Evolutionary conservation across 2,329 filamentous ascomycete genomes (phyloP), one percentile per base, ranked within the genome.

Genomic region (Penicillium oxalicum): DNA sequence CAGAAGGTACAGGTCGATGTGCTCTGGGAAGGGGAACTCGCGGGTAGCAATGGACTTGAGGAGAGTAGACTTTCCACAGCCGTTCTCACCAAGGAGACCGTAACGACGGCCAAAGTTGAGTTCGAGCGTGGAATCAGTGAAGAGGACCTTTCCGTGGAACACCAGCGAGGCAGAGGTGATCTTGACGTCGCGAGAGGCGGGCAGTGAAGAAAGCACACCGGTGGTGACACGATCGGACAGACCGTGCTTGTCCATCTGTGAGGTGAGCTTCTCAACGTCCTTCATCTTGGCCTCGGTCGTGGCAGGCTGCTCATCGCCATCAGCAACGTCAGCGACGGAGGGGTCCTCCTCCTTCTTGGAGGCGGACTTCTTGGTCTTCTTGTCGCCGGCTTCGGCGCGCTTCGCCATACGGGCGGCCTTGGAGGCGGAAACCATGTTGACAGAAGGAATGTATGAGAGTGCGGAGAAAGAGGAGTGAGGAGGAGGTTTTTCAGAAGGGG

Each of bases 141-240:
- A 88, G 53, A 98, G 84, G 60, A 97, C 93, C 62, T 87, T 89
- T 64, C 94, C 93, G 80, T 98, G 94, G 83, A 98, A 98, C 56
- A 96, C 91, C 61, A 98, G 78, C 56, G 87, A 95, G 64, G 84
- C 82, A 48, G 90, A 95, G 58, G 86, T 95, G 70, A 98, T 93
- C 80, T 98, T 98, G 72, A 95, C 89, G 73, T 98, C 93, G 74
- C 88, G 87, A 76, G 87, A 94, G 60, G 87, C 79, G 56, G 81
- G 73, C 56, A 91, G 82, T 39, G 93, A 98, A 34, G 91, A 80
- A 54, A 98, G 78, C 48, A 98, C 93, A 81, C 93, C 93, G 52
- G 93, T 98, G 53, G 94, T 98, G 71, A 98, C 93, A 72, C 93
- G 87, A 74, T 98, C 93, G 11, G 93, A 97, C 58, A 98, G 80